A percentile compares a stretch with the other conserved stretches of the same genome.
phyloP scores from a whole-genome alignment of 345 rosid genomes.

The Aquilaria yunnanensis region DNA sequence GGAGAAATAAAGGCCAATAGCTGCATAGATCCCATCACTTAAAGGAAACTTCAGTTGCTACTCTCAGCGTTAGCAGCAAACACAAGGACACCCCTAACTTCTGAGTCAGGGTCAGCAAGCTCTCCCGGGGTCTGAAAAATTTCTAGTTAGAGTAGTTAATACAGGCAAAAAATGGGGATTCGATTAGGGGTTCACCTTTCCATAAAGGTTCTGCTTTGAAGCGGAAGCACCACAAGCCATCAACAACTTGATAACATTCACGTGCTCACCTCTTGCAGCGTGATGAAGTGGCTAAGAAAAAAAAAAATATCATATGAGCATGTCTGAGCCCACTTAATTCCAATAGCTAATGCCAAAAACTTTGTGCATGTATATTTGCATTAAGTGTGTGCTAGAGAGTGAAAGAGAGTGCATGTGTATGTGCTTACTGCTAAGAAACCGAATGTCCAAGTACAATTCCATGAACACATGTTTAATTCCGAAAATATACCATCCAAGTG shows the following conservation, averaged over 20 bases:
- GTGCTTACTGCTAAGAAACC: too few relatives aligned
- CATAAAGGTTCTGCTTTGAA: slow-evolving; percentile 43
- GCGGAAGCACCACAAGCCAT: slow-evolving; percentile 67
- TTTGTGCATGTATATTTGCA: background rate
- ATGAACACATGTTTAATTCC: too few relatives aligned
- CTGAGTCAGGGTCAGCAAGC: slow-evolving; percentile 54
- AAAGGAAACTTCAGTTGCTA: slow-evolving; percentile 10
- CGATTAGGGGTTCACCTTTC: slow-evolving; percentile 45
- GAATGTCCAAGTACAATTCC: too few relatives aligned
- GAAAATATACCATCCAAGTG: too few relatives aligned
- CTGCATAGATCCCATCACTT: too few relatives aligned
- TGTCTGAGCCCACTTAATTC: background rate
- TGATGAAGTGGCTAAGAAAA: slow-evolving; percentile 89
- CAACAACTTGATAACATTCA: slow-evolving; percentile 55
- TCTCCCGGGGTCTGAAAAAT: slow-evolving; percentile 55
- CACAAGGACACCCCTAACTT: slow-evolving; percentile 49
- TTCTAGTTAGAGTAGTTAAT: slow-evolving; percentile 10
- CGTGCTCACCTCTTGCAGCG: slow-evolving; percentile 92
- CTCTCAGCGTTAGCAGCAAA: slow-evolving; percentile 21
- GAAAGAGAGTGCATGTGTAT: too few relatives aligned
- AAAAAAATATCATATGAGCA: slow-evolving; percentile 3
- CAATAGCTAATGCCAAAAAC: background rate
- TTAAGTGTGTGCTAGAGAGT: too few relatives aligned
- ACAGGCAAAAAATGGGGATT: background rate
- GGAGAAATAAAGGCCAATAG: too few relatives aligned